Conservation (phyloP, 2,329 filamentous ascomycete genomes). For the Davidsoniella eucalypti region DNA sequence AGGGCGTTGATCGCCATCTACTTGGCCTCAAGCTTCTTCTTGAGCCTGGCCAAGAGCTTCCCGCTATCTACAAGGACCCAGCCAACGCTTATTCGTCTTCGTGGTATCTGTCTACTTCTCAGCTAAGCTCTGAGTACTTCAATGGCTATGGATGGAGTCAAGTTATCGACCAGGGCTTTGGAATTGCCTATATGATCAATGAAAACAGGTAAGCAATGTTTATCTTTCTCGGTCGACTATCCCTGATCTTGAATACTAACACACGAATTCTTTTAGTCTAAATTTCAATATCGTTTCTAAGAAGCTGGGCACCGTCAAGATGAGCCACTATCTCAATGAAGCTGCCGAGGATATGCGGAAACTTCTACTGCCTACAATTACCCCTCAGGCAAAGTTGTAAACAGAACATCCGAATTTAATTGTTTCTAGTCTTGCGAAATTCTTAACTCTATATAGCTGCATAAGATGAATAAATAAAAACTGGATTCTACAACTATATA, state of each 20-base stretch:
- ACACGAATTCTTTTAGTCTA: constrained; percentile 36
- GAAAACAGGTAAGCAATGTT: constrained; percentile 46
- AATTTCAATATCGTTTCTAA: constrained; percentile 98
- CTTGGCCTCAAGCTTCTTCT: constrained; percentile 91
- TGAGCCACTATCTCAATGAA: constrained; percentile 94
- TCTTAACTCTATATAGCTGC: too few relatives aligned
- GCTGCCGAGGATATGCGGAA: constrained; percentile 82
- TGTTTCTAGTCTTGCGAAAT: too few relatives aligned
- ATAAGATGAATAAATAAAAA: too few relatives aligned
- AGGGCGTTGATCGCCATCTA: constrained; percentile 90
- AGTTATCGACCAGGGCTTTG: constrained; percentile 89
- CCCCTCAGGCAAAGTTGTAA: constrained; percentile 79
- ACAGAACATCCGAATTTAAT: background rate
- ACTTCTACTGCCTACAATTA: constrained; percentile 63
- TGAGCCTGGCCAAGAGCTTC: constrained; percentile 62
- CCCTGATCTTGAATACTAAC: background rate
- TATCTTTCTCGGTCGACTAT: too few relatives aligned
- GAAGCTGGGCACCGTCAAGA: constrained; percentile 71
- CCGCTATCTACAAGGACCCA: constrained; percentile 72
- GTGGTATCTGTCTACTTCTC: constrained; percentile 80
- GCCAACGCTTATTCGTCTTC: constrained; percentile 68
- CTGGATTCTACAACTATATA: too few relatives aligned
- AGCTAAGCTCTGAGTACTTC: constrained; percentile 92
- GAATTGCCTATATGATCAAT: constrained; percentile 99
- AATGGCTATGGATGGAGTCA: constrained; percentile 99